Conservation (phyloP, 2,329 filamentous ascomycete genomes). For the Trichoderma afroharzianum region DNA sequence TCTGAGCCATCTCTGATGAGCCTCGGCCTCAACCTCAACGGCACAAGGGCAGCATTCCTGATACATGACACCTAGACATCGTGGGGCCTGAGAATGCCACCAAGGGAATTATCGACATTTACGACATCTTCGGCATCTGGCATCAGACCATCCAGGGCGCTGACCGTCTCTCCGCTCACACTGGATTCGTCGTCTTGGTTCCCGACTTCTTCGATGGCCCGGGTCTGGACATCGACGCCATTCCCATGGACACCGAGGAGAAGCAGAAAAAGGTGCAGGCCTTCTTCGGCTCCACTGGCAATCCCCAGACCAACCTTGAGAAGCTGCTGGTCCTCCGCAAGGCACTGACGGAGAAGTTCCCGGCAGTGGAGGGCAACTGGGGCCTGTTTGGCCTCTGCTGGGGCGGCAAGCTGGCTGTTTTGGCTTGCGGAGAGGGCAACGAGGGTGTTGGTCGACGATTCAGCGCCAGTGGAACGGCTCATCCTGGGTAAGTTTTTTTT, state of each 20-base stretch:
- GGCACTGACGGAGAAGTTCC: conserved; percentile 32
- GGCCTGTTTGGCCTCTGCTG: conserved; percentile 48
- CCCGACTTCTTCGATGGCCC: conserved; percentile 40
- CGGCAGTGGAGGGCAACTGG: conserved; percentile 37
- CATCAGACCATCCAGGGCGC: conserved; percentile 47
- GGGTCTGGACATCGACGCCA: conserved; percentile 29
- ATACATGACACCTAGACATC: conserved; percentile 29
- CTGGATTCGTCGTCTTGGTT: conserved; percentile 39
- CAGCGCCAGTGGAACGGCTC: conserved; percentile 31
- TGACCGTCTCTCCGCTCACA: conserved; percentile 39
- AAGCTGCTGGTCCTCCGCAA: conserved; percentile 32
- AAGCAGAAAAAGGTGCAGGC: conserved; percentile 33
- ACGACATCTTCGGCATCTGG: conserved; percentile 46
- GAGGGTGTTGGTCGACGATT: conserved; percentile 35
- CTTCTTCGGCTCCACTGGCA: conserved; percentile 33
- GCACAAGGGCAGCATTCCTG: background rate
- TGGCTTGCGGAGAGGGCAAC: conserved; percentile 37
- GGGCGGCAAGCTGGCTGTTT: conserved; percentile 44
- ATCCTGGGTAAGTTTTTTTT: conserved; percentile 26
- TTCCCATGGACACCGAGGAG: conserved; percentile 43
- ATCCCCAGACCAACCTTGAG: conserved; percentile 26
- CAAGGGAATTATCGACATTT: conserved; percentile 42
- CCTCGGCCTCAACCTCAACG: background rate
- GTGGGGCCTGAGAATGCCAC: conserved; percentile 32
- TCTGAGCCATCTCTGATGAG: background rate